Base-by-base conservation (phyloP, 306 rosid species). In the Casuarina cunninghamiana region DNA sequence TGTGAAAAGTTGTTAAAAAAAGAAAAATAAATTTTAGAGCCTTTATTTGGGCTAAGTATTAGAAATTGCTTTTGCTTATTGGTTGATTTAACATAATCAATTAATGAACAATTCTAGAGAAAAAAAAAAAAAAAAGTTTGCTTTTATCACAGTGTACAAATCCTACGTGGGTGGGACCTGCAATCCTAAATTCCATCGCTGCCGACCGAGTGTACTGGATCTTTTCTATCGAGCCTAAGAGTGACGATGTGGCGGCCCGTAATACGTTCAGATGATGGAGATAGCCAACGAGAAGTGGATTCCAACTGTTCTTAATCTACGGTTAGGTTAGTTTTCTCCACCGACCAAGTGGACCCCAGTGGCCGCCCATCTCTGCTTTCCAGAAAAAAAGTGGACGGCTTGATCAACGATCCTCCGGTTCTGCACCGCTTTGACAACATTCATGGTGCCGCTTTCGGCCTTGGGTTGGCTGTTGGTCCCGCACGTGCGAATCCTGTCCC, bases 291-390 rank as follows among this genome's bases (percentile, higher is more conserved):
- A 39, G 15, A 6, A 8, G 26, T 3, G 35, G 42, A 66, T 66
- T 17, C 13, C 49, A 8, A 3, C 48, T 3, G 10, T 15, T 1
- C 32, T 57, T 19, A 57, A 21, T 57, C 63, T 26, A 7, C 11
- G 38, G 63, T 7, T 19, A 21, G 63, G 63, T 41, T 9, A 6
- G 65, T 12, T 50, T 4, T 1, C 2, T 58, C 7, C 5, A 17
- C 77, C 77, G 77, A 78, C 77, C 11, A 10, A 4, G 39, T 61
- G 65, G 72, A 77, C 42, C 61, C 82, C 73, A 39, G 37, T 19
- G 0, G 77, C 82, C 82, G 77, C 44, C 77, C 77, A 61, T 41
- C 0, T 6, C 2, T 2, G 6, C 6, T 69, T 15, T 35, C 3
- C 0, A 37, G 5, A 2, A 0, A 10, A 10, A 62, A 19, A 10